These are phyloP conservation scores for Starmerella sirachaensis DNA, from an alignment of 805 yeast genomes.

Conservation along the genomic window DNA sequence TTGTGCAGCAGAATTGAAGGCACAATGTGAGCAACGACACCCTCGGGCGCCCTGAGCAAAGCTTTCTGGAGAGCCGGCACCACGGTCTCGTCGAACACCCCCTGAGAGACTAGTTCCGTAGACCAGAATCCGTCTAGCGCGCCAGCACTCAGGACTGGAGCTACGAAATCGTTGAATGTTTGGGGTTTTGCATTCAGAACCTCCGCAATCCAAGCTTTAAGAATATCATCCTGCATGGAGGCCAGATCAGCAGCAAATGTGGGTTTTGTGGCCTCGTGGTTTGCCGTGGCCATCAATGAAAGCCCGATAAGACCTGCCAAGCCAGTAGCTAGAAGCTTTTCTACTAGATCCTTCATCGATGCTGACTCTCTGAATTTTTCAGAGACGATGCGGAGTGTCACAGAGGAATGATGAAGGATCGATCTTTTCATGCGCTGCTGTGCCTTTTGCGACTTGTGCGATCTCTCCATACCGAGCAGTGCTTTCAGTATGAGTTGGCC, in stretches of 20 bases:
- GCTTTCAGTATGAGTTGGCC: background rate
- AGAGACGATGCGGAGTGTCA: background rate
- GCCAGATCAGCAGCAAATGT: slow-evolving; percentile 2
- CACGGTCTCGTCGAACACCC: slow-evolving; percentile 31
- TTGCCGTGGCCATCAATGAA: no score
- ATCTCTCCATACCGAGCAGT: background rate
- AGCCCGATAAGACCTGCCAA: no score
- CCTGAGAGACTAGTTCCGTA: slow-evolving; percentile 26
- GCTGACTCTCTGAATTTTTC: no score
- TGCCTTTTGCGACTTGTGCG: background rate
- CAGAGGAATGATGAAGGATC: slow-evolving; percentile 1
- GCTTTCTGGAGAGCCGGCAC: slow-evolving; percentile 62
- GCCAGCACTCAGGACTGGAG: slow-evolving; percentile 16
- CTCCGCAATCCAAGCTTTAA: slow-evolving; percentile 19
- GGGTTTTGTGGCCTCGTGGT: background rate
- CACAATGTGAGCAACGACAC: slow-evolving; percentile 44
- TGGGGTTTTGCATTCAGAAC: slow-evolving; percentile 26
- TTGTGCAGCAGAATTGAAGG: slow-evolving; percentile 36
- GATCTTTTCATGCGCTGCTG: background rate
- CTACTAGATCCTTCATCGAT: no score
- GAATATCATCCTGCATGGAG: background rate
- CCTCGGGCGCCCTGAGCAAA: slow-evolving; percentile 66
- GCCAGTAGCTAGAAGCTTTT: no score
- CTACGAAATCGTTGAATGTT: slow-evolving; percentile 15
- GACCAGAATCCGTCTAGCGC: slow-evolving; percentile 9